Evolutionary conservation across 2,329 filamentous ascomycete species (phyloP).

Genomic region (Cryphonectria nitschkei): DNA sequence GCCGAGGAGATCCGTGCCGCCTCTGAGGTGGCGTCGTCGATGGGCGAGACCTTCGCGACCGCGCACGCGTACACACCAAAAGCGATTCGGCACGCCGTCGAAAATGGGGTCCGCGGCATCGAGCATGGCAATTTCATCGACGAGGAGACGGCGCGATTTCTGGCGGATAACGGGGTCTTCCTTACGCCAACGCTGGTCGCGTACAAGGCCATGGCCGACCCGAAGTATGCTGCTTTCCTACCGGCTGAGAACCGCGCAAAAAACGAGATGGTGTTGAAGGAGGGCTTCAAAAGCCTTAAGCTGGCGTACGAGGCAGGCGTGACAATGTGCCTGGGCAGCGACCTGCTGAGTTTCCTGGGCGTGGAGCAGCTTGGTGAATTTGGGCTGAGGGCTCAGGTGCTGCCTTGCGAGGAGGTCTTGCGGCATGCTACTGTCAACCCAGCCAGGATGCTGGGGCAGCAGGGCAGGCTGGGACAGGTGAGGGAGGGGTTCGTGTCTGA

Average conservation of each 20-base stretch:
- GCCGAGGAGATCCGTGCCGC: constrained; percentile 55
- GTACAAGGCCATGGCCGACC: constrained; percentile 42
- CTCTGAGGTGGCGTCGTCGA: constrained; percentile 44
- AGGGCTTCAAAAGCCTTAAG: constrained; percentile 11
- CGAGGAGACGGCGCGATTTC: constrained; percentile 44
- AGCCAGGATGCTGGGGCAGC: constrained; percentile 49
- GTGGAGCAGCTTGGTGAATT: constrained; percentile 28
- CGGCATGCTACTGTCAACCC: constrained; percentile 44
- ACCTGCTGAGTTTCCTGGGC: constrained; percentile 27
- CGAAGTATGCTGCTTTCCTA: constrained; percentile 20
- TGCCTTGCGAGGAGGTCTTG: constrained; percentile 17
- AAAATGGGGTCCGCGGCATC: constrained; percentile 54
- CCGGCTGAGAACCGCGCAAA: constrained; percentile 21
- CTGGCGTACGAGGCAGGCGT: constrained; percentile 26
- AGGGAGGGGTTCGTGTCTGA: constrained; percentile 52
- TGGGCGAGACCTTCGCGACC: constrained; percentile 52
- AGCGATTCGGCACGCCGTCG: constrained; percentile 52
- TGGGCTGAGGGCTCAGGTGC: constrained; percentile 23
- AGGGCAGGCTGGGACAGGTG: constrained; percentile 49
- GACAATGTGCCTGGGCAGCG: constrained; percentile 24
- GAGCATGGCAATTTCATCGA: constrained; percentile 43
- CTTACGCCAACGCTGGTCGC: constrained; percentile 55
- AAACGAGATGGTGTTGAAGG: constrained; percentile 22
- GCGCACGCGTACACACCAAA: constrained; percentile 54
- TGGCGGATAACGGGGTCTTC: constrained; percentile 49